Base-by-base conservation (phyloP, 2,329 filamentous ascomycete genomes). In the Ophiostoma pallidulum region DNA sequence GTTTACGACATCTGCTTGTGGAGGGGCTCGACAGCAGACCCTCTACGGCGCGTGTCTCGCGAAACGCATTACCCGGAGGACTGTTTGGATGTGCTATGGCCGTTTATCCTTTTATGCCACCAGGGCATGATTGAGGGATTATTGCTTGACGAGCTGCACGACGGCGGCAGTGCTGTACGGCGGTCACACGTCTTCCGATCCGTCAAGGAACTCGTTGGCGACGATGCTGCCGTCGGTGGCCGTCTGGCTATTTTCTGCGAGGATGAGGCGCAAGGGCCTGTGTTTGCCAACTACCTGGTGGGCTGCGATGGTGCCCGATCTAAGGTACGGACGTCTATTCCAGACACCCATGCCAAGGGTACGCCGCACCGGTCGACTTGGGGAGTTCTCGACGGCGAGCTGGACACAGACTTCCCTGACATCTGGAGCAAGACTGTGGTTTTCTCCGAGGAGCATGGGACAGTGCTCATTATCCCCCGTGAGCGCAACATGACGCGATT, bases 1-100 rank as follows among this genome's bases (percentile, higher is more conserved):
- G 77, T 88, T 32, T 84, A 82, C 62, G 84, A 87, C 58, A 87
- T 88, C 51, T 74, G 79, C 41, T 86, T 86, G 61, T 88, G 84
- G 82, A 75, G 76, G 22, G 70, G 74, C 46, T 58, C 60, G 18
- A 73, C 78, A 57, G 74, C 74, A n/a, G 65, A 78, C 41, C 75
- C 80, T 4, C 48, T 62, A 20, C 52, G 49, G 39, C 53, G 59
- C 5, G 43, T 57, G 9, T 55, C 56, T 14, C 59, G 59, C 22
- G 58, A 64, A 72, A 77, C 79, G 16, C 83, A 87, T 60, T 88
- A 86, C 60, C 84, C 80, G 9, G 60, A 41, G 9, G 59, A 31
- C 1, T 44, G 38, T 12, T 18, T 46, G 13, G 47, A 49, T 18
- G 70, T 78, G 8, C 56, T 77, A 46, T 72, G 8, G 3, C 72